Base-by-base conservation (phyloP, 495 filamentous ascomycete genomes). In the Aspergillus conjunctus region DNA sequence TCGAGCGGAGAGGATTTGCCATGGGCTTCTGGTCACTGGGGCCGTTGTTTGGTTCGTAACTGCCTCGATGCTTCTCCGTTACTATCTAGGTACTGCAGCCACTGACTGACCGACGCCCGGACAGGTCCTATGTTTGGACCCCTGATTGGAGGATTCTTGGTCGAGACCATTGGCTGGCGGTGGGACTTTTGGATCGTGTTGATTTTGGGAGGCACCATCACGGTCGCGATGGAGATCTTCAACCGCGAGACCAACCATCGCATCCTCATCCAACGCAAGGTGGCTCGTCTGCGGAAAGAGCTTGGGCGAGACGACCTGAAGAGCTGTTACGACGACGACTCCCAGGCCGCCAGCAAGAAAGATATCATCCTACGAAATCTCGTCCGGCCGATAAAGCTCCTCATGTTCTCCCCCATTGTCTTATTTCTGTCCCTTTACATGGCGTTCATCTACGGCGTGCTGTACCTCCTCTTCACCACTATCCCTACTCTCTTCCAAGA, bases 241-340 rank as follows among this genome's bases (percentile, higher is more conserved):
- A 77, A 83, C 18, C 83, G 82, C 54, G 91, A 96, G 71, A 92
- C 89, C 18, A 75, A 91, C 22, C 89, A 88, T 11, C 83, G 81
- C 45, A 87, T 92, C 15, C 73, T 96, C 17, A 75, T 95, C 10
- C 83, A 80, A 33, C 80, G 85, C 14, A 93, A 90, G 67, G 89
- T 88, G 2, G 73, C 72, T 11, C 71, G 77, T n/a, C 72, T 88
- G 18, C 78, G 84, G 66, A 71, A 81, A 20, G 73, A 77, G 56
- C 77, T 79, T 59, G 76, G 83, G 59, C 79, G 84, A 63, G 79
- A 75, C 74, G 52, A 26, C 33, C 52, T 41, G 15, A 55, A 14
- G 15, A 55, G 52, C 18, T 43, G 52, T 20, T 56, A 31, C 39
- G 37, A 30, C 15, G 37, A 30, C 14, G 30, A 26, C 37, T 18